phyloP scores from a whole-genome alignment of 2,329 filamentous ascomycete species.

The Ustulina deusta region DNA sequence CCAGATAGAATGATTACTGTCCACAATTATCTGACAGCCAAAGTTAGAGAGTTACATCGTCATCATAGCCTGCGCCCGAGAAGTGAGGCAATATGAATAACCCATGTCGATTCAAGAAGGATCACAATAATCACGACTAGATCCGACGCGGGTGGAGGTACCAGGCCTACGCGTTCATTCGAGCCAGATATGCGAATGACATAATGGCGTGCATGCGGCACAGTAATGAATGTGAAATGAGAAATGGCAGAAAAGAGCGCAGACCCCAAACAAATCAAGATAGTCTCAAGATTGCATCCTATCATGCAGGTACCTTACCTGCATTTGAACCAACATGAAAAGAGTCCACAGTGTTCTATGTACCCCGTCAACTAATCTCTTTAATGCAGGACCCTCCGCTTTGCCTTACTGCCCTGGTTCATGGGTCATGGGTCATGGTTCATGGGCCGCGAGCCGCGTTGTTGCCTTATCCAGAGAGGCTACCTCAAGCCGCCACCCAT shows the following conservation, averaged over 20 bases:
- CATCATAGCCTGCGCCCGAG: background rate
- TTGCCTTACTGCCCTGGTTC: background rate
- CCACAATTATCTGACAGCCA: background rate
- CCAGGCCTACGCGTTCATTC: background rate
- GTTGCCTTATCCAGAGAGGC: background rate
- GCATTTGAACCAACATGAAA: background rate
- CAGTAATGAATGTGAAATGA: background rate
- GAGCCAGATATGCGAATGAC: background rate
- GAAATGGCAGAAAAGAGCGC: background rate
- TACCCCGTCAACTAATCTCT: background rate
- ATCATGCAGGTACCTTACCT: background rate
- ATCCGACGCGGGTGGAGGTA: background rate
- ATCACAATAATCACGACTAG: background rate
- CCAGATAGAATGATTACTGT: background rate
- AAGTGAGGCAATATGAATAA: background rate
- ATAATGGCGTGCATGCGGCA: background rate
- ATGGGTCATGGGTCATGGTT: no score
- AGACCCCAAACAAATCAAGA: background rate
- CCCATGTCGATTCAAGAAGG: conserved; percentile 1
- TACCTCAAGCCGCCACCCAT: background rate
- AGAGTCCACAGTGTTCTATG: background rate
- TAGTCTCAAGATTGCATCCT: background rate
- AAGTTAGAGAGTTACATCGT: conserved; percentile 3
- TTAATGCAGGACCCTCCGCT: background rate
- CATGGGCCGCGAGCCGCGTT: background rate